Evolutionary conservation across 2,329 filamentous ascomycete genomes (phyloP), one percentile per base, ranked within the genome.

Genomic region (Alternaria sp.): DNA sequence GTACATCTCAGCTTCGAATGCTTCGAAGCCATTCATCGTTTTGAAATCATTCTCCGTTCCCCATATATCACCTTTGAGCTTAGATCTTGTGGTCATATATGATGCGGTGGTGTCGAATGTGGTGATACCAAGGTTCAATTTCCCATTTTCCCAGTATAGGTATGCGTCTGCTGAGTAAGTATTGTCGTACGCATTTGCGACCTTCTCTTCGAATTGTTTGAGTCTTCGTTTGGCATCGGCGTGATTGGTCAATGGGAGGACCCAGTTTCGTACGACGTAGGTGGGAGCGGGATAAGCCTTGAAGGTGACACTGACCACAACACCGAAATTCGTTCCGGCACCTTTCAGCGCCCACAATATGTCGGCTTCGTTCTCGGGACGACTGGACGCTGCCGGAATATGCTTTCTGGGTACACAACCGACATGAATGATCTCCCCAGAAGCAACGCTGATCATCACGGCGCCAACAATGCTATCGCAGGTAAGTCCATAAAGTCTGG

Each of bases 1-100:
- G 75, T 89, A 88, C 83, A 89, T 86, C 53, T 89, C 87, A 0
- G 81, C 78, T 0, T 88, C 83, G 61, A 90, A 90, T 60, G 89
- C 59, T 40, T 76, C 82, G 10, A 87, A 65, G 40, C 79, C 65
- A 60, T 90, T 80, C 9, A 87, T 80, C 0, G 53, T 44, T 59
- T 81, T 75, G 27, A 36, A 65, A 50, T 66, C 66, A 3, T 70
- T 30, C 68, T 79, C 77, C 0, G 64, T 69, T 2, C 82, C 48
- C 82, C 32, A 80, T 44, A 57, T 44, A 10, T 28, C 32, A 6
- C 40, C 30, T 5, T 41, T 4, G 27, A 22, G 18, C 16, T 36
- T 40, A 5, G 30, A 2, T 6, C 12, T 45, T 10, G 7, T 25
- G n/a, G n/a, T 30, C 12, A 3, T 32, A 30, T 62, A 30, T 3